These are phyloP conservation scores for Chrysanthemum lavandulifolium DNA, from an alignment of 129 eudicot genomes.

Conservation along the genomic window DNA sequence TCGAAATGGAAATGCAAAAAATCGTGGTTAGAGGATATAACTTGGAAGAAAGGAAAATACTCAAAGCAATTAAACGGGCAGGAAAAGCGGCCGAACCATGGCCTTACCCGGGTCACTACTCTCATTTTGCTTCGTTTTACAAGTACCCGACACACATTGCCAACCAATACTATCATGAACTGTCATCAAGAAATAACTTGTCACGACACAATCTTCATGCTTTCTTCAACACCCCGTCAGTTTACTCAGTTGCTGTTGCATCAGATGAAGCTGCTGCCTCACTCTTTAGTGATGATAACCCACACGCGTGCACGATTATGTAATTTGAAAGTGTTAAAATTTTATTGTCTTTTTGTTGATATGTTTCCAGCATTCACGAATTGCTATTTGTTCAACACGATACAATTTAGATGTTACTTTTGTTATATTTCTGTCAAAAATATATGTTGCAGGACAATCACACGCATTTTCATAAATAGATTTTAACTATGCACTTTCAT, in stretches of 20 bases:
- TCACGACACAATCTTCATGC: conserved; percentile 45
- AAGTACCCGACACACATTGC: conserved; percentile 57
- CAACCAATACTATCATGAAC: conserved; percentile 39
- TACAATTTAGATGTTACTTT: no score
- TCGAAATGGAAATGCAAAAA: conserved; percentile 72
- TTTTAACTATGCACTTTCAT: no score
- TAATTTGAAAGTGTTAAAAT: conserved; percentile 10
- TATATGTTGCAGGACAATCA: no score
- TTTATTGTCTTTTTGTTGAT: no score
- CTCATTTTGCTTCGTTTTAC: conserved; percentile 63
- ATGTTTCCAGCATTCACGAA: no score
- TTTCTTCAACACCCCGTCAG: conserved; percentile 65
- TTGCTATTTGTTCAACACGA: no score
- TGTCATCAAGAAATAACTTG: conserved; percentile 32
- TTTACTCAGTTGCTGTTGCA: conserved; percentile 60
- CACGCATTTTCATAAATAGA: no score
- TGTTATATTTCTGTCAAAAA: no score
- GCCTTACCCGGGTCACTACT: conserved; percentile 55
- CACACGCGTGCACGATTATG: conserved; percentile 64
- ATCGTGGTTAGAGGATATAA: conserved; percentile 52
- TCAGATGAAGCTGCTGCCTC: conserved; percentile 74
- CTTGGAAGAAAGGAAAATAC: conserved; percentile 56
- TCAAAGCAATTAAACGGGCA: conserved; percentile 63
- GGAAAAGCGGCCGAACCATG: conserved; percentile 81
- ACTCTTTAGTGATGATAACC: conserved; percentile 72